Evolutionary conservation across 2,329 filamentous ascomycete species (phyloP), one percentile per base, ranked within the genome.

Genomic region (Penicillium crustosum): DNA sequence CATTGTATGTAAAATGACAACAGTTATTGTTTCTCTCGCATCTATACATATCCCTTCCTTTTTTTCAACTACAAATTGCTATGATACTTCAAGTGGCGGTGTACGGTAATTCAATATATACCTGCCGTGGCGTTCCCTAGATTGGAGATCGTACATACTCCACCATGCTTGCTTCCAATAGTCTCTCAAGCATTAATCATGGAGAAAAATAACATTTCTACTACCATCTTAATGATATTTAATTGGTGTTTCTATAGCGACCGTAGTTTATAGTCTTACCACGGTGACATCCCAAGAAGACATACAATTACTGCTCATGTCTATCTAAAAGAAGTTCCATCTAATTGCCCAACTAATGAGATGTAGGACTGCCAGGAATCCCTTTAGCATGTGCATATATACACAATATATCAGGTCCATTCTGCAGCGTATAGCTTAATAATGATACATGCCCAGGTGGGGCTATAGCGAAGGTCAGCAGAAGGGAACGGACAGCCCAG

Each of bases 1-100:
- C 44, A 50, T 57, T 44, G 51, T 61, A 39, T 61, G 57, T 58
- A 61, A 60, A 60, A 60, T 53, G 44, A 38, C 12, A 39, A 42
- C 53, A 53, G 58, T 45, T 49, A 47, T 35, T 62, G 38, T 38
- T 53, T 47, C 6, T 17, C 17, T 53, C n/a, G 21, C 19, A 10
- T 47, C 3, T 53, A 9, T 15, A 1, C 6, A 33, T 19, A 17
- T 38, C n/a, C 8, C 17, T 17, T 42, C 10, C 13, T 27, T 9
- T 33, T 17, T 6, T 25, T 13, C 29, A 10, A 15, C 12, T 7
- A 31, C 13, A 19, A 29, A 10, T 29, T 23, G 6, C 3, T 25
- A 25, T 49, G 47, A 23, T n/a, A 43, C n/a, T 15, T 36, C 17
- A 43, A 52, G 19, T 42, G 15, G 49, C 38, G 49, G 49, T 51